Conservation (phyloP, 1,284 basidiomycete species). For the Lignosus rhinocerotis region DNA sequence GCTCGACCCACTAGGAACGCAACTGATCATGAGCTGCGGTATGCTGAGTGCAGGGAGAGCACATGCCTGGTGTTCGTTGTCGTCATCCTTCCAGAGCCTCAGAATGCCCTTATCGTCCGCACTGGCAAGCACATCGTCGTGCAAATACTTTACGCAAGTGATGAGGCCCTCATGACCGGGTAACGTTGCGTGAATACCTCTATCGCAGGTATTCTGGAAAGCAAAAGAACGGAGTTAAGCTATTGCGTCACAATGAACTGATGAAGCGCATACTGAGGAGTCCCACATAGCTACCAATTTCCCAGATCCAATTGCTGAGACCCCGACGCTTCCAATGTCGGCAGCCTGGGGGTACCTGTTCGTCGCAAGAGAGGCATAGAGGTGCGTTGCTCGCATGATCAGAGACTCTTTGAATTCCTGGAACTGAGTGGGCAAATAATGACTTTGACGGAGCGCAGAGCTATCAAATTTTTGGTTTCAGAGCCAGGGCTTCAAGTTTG, state of each 20-base stretch:
- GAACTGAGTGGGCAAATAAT: too few species aligned
- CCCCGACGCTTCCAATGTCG: slow-evolving; percentile 51
- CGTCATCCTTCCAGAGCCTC: slow-evolving; percentile 48
- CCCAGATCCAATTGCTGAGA: slow-evolving; percentile 80
- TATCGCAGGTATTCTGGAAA: slow-evolving; percentile 46
- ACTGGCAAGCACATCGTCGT: slow-evolving; percentile 54
- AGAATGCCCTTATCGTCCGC: slow-evolving; percentile 75
- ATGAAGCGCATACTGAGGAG: slow-evolving; percentile 43
- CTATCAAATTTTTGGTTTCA: too few species aligned
- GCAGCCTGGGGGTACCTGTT: slow-evolving; percentile 77
- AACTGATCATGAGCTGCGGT: slow-evolving; percentile 17
- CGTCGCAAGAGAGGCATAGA: slow-evolving; percentile 79
- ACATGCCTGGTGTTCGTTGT: slow-evolving; percentile 40
- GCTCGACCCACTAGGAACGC: slow-evolving; percentile 52
- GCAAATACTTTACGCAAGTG: slow-evolving; percentile 71
- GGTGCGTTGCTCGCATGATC: slow-evolving; percentile 40
- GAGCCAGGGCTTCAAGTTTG: not conserved
- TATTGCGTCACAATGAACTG: not conserved
- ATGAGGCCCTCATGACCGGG: slow-evolving; percentile 76
- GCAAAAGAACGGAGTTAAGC: slow-evolving; percentile 1
- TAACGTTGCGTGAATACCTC: slow-evolving; percentile 68
- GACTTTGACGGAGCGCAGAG: too few species aligned
- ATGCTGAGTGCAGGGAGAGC: slow-evolving; percentile 18
- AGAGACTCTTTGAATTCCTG: too few species aligned
- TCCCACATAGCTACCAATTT: slow-evolving; percentile 81